These are phyloP conservation scores for Euphorbia celastroides DNA, from an alignment of 441 rosid genomes.

Conservation along the genomic window DNA sequence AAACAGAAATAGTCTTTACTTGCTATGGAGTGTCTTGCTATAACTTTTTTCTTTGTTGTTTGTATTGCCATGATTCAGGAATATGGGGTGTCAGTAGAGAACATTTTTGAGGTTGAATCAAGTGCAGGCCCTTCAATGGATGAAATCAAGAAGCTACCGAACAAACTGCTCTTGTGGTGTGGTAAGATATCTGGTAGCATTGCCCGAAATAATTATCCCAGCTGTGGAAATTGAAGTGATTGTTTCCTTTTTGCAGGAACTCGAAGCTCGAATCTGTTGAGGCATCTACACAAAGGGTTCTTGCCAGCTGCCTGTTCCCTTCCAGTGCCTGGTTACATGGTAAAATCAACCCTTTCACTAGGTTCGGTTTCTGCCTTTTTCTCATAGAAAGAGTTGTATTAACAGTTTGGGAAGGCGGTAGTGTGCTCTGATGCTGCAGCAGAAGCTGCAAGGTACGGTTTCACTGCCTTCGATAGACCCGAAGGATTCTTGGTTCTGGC, in stretches of 20 bases:
- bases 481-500: constrained; percentile 70
- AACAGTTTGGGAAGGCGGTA: constrained; percentile 69
- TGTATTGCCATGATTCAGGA: constrained; percentile 34
- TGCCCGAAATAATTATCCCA: too few relatives aligned
- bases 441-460: constrained; percentile 77
- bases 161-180: constrained; percentile 77
- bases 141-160: constrained; percentile 56
- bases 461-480: constrained; percentile 63
- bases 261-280: constrained; percentile 57
- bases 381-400: too few relatives aligned
- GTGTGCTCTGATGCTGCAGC: constrained; percentile 79
- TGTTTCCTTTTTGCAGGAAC: constrained; percentile 35
- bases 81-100: constrained; percentile 57
- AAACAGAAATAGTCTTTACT: too few relatives aligned
- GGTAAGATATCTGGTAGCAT: constrained; percentile 54
- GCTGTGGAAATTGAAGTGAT: too few relatives aligned
- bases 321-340: constrained; percentile 78
- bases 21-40: too few relatives aligned
- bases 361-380: too few relatives aligned
- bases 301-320: constrained; percentile 62
- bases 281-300: constrained; percentile 75
- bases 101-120: constrained; percentile 50
- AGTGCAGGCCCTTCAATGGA: constrained; percentile 50
- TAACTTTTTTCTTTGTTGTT: too few relatives aligned
- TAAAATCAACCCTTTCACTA: constrained; percentile 24